phyloP scores from a whole-genome alignment of 1,284 basidiomycete species.

The Ustanciosporium gigantosporum region DNA sequence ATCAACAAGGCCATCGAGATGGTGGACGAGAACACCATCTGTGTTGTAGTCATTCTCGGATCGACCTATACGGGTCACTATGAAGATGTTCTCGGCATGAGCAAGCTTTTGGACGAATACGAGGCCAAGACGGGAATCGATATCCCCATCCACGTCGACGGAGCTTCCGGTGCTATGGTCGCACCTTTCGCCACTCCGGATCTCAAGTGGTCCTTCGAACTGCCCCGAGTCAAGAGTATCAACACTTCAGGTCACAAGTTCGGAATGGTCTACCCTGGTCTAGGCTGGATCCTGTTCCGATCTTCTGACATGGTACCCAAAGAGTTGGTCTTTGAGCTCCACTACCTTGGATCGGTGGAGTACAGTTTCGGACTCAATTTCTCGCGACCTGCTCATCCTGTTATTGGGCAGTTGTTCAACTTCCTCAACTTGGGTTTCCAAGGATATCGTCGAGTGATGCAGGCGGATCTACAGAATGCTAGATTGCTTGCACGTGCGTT shows the following conservation, averaged over 20 bases:
- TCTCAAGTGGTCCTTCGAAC: conserved; percentile 72
- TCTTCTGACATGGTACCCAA: conserved; percentile 63
- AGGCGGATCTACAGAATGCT: conserved; percentile 73
- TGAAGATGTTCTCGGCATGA: conserved; percentile 86
- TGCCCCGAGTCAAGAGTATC: conserved; percentile 78
- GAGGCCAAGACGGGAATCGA: conserved; percentile 74
- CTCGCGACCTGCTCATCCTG: conserved; percentile 83
- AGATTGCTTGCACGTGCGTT: conserved; percentile 82
- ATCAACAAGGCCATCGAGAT: conserved; percentile 82
- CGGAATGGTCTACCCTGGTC: conserved; percentile 79
- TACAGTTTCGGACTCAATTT: conserved; percentile 88
- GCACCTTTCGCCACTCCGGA: conserved; percentile 80
- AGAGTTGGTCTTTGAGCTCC: conserved; percentile 79
- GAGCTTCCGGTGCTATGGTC: conserved; percentile 61
- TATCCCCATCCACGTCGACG: conserved; percentile 68
- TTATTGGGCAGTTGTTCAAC: conserved; percentile 91
- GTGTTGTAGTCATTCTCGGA: conserved; percentile 67
- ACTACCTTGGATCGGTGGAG: conserved; percentile 63
- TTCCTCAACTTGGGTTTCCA: conserved; percentile 59
- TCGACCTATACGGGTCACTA: conserved; percentile 90
- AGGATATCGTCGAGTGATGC: conserved; percentile 66
- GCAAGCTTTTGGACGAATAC: conserved; percentile 80
- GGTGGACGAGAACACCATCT: conserved; percentile 80
- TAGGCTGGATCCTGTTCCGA: conserved; percentile 60
- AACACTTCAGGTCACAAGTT: conserved; percentile 77